Conservation (phyloP, 768 basidiomycete species). For the Boletus edulis region DNA sequence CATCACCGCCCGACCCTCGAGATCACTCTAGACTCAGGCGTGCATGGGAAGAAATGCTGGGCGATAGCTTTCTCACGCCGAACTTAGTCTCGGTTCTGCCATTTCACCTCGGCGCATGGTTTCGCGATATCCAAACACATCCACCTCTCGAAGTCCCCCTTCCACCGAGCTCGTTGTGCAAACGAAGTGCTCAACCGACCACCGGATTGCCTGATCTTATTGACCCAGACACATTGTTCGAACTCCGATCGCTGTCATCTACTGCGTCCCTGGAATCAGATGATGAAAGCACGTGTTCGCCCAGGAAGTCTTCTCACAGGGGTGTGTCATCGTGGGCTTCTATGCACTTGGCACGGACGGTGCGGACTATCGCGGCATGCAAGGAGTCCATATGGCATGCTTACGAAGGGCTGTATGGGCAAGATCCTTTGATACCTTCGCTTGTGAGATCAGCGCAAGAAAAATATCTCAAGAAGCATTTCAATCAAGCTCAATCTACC, state of each 20-base stretch:
- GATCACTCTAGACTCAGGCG: constrained; percentile 61
- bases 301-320: constrained; percentile 23
- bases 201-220: constrained; percentile 22
- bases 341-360: constrained; percentile 64
- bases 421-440: constrained; percentile 37
- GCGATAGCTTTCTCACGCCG: constrained; percentile 51
- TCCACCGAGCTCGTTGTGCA: constrained; percentile 47
- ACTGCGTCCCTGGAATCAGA: constrained; percentile 24
- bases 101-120: constrained; percentile 61
- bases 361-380: constrained; percentile 57
- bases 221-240: constrained; percentile 30
- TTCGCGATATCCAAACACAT: constrained; percentile 50
- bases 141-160: constrained; percentile 49
- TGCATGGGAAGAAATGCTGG: constrained; percentile 70
- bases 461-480: constrained; percentile 25
- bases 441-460: constrained; percentile 36
- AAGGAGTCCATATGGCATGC: constrained; percentile 69
- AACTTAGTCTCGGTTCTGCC: constrained; percentile 59
- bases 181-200: constrained; percentile 14
- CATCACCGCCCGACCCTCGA: constrained; percentile 43
- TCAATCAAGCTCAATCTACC: constrained; percentile 18
- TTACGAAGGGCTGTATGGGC: constrained; percentile 49
- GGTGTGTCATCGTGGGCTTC: constrained; percentile 45
- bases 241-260: constrained; percentile 28
- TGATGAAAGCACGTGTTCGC: constrained; percentile 20